Percentiles rank a stretch among this genome's conserved stretches.
phyloP scores from a whole-genome alignment of 306 rosid genomes.

The Luffa acutangula region DNA sequence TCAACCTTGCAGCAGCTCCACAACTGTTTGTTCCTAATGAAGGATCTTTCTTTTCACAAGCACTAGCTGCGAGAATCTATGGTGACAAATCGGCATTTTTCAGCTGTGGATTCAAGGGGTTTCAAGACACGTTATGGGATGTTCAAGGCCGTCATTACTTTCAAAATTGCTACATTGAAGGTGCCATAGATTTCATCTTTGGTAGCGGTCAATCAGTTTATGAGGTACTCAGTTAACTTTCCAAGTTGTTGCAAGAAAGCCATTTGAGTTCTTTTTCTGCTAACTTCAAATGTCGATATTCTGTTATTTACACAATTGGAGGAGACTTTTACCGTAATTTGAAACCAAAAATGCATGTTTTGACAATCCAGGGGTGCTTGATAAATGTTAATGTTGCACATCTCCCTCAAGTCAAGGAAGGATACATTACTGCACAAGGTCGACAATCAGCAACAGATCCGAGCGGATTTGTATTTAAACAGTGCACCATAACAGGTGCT shows the following conservation, averaged over 20 bases:
- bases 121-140: conserved; percentile 45
- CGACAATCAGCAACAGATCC: not conserved
- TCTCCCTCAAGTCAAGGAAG: not conserved
- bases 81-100: conserved; percentile 35
- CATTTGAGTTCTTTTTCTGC: not conserved
- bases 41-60: not conserved
- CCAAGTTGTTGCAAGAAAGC: too few species aligned
- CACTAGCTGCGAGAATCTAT: conserved; percentile 32
- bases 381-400: conserved; percentile 10
- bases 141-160: conserved; percentile 34
- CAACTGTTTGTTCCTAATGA: not conserved
- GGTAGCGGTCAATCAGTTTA: conserved; percentile 32
- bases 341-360: not conserved
- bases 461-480: conserved; percentile 31
- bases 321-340: conserved; percentile 9
- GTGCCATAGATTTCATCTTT: conserved; percentile 36
- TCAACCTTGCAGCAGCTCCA: not conserved
- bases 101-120: conserved; percentile 23
- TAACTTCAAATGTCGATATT: not conserved
- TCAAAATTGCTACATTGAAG: conserved; percentile 21
- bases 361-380: conserved; percentile 11
- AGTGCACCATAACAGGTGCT: conserved; percentile 13
- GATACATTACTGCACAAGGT: conserved; percentile 34
- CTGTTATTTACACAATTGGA: not conserved
- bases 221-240: not conserved